Conservation (phyloP, 768 basidiomycete genomes). For the Termitomyces sp. region DNA sequence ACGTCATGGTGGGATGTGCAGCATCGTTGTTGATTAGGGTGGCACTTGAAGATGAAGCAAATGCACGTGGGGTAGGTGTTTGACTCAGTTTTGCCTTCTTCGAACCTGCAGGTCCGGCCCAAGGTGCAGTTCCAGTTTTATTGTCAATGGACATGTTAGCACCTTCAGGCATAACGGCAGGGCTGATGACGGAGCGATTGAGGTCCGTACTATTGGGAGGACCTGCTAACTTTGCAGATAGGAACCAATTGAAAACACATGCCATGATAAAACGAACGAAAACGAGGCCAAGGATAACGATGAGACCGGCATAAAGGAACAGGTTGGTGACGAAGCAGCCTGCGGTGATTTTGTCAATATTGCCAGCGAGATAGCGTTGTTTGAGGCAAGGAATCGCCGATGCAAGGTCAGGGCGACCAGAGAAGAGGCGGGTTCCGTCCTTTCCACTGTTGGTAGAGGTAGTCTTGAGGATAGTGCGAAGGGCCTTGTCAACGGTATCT, state of each 20-base stretch:
- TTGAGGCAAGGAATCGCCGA: constrained; percentile 76
- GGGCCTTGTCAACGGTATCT: constrained; percentile 79
- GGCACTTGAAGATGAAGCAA: constrained; percentile 49
- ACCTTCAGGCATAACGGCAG: constrained; percentile 94
- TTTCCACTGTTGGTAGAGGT: constrained; percentile 58
- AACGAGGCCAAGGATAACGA: constrained; percentile 89
- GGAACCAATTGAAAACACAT: constrained; percentile 94
- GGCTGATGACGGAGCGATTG: constrained; percentile 83
- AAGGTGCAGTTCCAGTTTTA: constrained; percentile 88
- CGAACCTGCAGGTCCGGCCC: constrained; percentile 62
- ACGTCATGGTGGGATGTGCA: constrained; percentile 67
- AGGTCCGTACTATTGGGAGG: constrained; percentile 71
- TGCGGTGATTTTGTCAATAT: constrained; percentile 94
- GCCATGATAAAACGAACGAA: constrained; percentile 95
- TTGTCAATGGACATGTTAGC: constrained; percentile 95
- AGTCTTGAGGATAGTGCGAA: constrained; percentile 67
- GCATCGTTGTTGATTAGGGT: constrained; percentile 51
- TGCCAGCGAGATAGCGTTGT: constrained; percentile 86
- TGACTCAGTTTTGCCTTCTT: constrained; percentile 49
- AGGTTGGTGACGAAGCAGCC: constrained; percentile 91
- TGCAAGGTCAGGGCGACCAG: constrained; percentile 60
- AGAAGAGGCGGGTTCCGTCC: constrained; percentile 89
- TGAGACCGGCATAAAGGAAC: constrained; percentile 85
- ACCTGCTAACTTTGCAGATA: constrained; percentile 77
- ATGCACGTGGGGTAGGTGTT: constrained; percentile 42